These are phyloP conservation scores for Mortierella sp. DNA, from an alignment of 371 early-diverging fungal genomes.

Conservation along the genomic window DNA sequence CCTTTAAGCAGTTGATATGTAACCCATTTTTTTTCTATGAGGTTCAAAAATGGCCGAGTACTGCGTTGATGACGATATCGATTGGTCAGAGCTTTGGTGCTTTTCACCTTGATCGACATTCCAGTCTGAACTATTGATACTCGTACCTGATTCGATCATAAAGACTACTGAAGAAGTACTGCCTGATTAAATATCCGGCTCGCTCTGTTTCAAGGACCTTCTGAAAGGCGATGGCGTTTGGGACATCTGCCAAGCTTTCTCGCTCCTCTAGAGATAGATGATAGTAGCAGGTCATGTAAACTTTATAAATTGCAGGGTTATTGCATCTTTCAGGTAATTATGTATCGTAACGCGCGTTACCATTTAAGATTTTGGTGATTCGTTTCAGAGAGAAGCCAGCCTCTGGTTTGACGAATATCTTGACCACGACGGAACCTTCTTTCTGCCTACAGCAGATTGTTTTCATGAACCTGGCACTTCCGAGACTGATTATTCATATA, in stretches of 20 bases:
- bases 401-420: slow-evolving; percentile 93
- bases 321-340: not conserved
- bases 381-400: slow-evolving; percentile 69
- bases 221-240: slow-evolving; percentile 86
- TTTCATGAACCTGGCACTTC: slow-evolving; percentile 94
- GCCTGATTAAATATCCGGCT: slow-evolving; percentile 91
- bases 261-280: slow-evolving; percentile 67
- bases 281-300: not conserved
- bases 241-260: slow-evolving; percentile 71
- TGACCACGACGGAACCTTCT: slow-evolving; percentile 87
- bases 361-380: slow-evolving; percentile 70
- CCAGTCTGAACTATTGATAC: not conserved
- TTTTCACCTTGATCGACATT: not conserved
- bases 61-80: slow-evolving; percentile 55
- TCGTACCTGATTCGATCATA: slow-evolving; percentile 93
- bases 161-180: slow-evolving; percentile 87
- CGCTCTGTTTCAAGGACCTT: slow-evolving; percentile 88
- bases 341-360: slow-evolving; percentile 45
- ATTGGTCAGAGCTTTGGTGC: not conserved
- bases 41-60: slow-evolving; percentile 91
- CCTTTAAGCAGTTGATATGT: slow-evolving; percentile 88
- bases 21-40: slow-evolving; percentile 94
- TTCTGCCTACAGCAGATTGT: slow-evolving; percentile 86
- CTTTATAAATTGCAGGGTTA: not conserved
- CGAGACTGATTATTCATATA: slow-evolving; percentile 66